A percentile compares a stretch with the other conserved stretches of the same genome.
These are phyloP conservation scores for Hypocrella siamensis DNA, from an alignment of 2,329 filamentous ascomycete genomes.

Conservation along the genomic window DNA sequence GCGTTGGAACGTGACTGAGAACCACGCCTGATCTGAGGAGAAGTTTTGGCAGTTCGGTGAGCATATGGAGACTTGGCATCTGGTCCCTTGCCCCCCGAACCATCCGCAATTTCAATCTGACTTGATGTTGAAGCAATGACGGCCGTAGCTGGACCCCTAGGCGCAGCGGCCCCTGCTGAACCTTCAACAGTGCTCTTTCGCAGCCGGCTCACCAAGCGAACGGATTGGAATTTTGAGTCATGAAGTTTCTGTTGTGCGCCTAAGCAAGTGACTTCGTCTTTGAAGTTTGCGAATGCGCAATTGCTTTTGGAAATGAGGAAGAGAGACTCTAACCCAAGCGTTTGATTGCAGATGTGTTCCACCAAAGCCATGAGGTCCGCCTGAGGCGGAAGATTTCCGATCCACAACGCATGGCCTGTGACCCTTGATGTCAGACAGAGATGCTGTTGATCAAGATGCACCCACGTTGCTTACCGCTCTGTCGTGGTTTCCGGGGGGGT, in stretches of 20 bases:
- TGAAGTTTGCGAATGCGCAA: constrained; percentile 93
- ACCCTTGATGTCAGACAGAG: constrained; percentile 2
- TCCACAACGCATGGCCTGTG: constrained; percentile 78
- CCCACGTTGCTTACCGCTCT: constrained; percentile 38
- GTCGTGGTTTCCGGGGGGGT: constrained; percentile 28
- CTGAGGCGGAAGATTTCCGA: constrained; percentile 80
- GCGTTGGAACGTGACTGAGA: constrained; percentile 1
- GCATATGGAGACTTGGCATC: constrained; percentile 3
- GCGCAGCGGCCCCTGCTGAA: constrained; percentile 30
- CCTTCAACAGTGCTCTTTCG: constrained; percentile 40
- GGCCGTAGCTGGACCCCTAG: constrained; percentile 35
- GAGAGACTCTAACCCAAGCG: constrained; percentile 67
- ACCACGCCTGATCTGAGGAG: neutral
- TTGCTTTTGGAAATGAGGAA: constrained; percentile 96
- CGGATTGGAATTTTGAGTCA: constrained; percentile 77
- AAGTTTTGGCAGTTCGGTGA: neutral
- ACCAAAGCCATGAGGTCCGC: constrained; percentile 75
- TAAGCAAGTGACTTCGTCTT: constrained; percentile 58
- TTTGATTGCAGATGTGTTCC: constrained; percentile 72
- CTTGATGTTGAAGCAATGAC: constrained; percentile 1
- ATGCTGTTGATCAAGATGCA: neutral
- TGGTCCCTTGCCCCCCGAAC: neutral
- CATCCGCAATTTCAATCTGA: neutral
- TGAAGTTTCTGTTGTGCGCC: constrained; percentile 73
- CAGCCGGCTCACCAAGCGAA: constrained; percentile 71